Evolutionary conservation across 768 basidiomycete genomes (phyloP).

Genomic region (Calocera cornea): DNA sequence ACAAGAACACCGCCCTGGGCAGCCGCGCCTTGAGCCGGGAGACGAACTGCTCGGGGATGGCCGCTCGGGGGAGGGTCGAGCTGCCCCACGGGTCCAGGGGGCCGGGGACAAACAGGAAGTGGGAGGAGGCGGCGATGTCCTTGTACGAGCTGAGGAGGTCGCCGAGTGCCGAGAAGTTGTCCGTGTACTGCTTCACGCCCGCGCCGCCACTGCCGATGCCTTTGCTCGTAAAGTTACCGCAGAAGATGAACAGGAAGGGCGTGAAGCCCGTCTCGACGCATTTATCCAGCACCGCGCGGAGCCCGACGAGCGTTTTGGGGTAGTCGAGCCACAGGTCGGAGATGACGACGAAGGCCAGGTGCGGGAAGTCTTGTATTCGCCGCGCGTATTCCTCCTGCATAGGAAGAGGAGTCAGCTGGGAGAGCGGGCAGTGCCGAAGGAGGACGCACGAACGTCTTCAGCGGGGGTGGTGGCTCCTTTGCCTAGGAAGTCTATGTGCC

Average conservation of each 20-base stretch:
- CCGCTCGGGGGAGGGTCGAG: conserved; percentile 63
- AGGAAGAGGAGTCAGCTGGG: neutral
- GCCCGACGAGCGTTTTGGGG: conserved; percentile 61
- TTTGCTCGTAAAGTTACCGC: conserved; percentile 85
- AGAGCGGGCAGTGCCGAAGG: neutral
- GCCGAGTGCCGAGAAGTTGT: conserved; percentile 74
- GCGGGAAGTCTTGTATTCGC: conserved; percentile 55
- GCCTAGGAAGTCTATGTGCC: conserved; percentile 95
- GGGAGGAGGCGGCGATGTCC: conserved; percentile 57
- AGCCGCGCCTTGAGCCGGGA: conserved; percentile 55
- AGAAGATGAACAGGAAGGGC: conserved; percentile 79
- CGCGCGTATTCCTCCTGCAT: conserved; percentile 44
- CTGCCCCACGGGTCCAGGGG: conserved; percentile 74
- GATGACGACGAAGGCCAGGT: conserved; percentile 79
- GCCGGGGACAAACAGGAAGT: conserved; percentile 91
- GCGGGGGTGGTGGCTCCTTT: conserved; percentile 77
- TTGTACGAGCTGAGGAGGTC: conserved; percentile 76
- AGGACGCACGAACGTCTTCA: conserved; percentile 58
- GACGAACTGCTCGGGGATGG: conserved; percentile 63
- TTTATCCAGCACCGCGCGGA: conserved; percentile 78
- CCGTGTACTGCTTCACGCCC: conserved; percentile 75
- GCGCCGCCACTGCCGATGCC: conserved; percentile 65
- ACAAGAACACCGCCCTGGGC: conserved; percentile 68
- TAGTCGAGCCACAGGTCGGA: conserved; percentile 96
- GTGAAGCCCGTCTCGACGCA: conserved; percentile 77